Evolutionary conservation across 345 rosid species (phyloP), one percentile per base, ranked within the genome.

Genomic region (Pseudoturritis turrita): DNA sequence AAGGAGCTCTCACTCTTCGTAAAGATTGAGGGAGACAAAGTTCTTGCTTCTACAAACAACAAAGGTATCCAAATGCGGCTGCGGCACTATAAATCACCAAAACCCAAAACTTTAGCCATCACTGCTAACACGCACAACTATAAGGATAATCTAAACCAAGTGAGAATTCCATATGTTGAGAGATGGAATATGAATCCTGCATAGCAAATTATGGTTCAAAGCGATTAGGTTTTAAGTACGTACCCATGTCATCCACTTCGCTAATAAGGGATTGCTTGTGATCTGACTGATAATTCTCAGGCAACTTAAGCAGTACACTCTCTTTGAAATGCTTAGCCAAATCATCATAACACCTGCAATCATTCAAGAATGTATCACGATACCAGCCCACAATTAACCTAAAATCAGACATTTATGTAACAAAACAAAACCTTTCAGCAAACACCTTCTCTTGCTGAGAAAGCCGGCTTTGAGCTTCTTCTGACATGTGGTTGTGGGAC

Each of bases 201-300:
- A 36, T 36, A 36, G 40, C 21, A 11, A 22, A 22, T 10, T 21
- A 43, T 36, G 54, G 62, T 50, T 54, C 18, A 56, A 13, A 43
- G 50, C 10, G 37, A 26, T 62, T 0, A 62, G 17, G 19, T 0
- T 62, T 3, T 53, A 21, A 23, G 53, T 22, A 31, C 23, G 77
- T 83, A 91, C 96, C 93, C 97, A 91, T 91, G 74, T 88, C 99
- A 73, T 91, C 93, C 70, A 68, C 93, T 36, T 92, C 89, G 39
- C 89, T 88, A 56, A 90, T 88, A 19, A 86, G 57, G 4, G 96
- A 95, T 64, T 95, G 96, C 77, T 82, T 88, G n/a, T 86, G 79
- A 44, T 75, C 75, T 3, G 91, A 88, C 46, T 76, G 96, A 74
- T 95, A 95, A 64, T 86, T 86, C 41, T 87, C 93, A 1, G 96